Percentiles rank a stretch among this genome's conserved stretches.
Evolutionary conservation across 2,329 filamentous ascomycete species (phyloP).

Genomic region (Fusarium sp.): DNA sequence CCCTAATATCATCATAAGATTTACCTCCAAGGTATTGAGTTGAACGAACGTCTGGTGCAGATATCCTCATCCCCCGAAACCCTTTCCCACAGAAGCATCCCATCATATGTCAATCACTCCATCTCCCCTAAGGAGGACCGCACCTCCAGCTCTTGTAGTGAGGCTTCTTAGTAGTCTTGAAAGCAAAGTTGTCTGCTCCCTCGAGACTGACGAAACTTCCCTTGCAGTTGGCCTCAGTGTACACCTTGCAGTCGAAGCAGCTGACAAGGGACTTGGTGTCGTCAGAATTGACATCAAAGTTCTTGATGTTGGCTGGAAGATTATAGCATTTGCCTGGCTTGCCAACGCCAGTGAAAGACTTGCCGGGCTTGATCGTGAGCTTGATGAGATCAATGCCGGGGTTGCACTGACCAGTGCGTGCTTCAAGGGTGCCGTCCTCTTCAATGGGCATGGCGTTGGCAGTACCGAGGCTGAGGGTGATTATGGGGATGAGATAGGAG

Average conservation of each 20-base stretch:
- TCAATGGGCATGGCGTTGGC: neutral
- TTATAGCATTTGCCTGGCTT: neutral
- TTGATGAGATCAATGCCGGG: neutral
- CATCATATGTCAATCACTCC: rapidly evolving
- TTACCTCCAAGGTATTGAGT: too few relatives aligned
- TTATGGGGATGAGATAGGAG: neutral
- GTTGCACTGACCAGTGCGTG: neutral
- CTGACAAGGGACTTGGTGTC: neutral
- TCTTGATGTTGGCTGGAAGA: conserved; percentile 1
- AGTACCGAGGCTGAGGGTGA: neutral
- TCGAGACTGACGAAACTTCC: neutral
- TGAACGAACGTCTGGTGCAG: neutral
- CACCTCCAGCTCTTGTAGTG: conserved; percentile 6
- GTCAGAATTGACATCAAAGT: neutral
- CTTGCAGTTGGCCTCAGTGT: neutral
- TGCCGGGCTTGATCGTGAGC: neutral
- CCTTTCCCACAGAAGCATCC: neutral
- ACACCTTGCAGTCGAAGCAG: conserved; percentile 12
- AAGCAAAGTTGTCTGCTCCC: neutral
- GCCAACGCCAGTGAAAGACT: neutral
- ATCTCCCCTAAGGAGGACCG: neutral
- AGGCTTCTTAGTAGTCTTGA: neutral
- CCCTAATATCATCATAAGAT: too few relatives aligned
- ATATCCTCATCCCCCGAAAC: neutral
- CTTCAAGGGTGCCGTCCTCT: neutral